Conservation (phyloP, 257 asterid species). For the Parsonsia alboflavescens region DNA sequence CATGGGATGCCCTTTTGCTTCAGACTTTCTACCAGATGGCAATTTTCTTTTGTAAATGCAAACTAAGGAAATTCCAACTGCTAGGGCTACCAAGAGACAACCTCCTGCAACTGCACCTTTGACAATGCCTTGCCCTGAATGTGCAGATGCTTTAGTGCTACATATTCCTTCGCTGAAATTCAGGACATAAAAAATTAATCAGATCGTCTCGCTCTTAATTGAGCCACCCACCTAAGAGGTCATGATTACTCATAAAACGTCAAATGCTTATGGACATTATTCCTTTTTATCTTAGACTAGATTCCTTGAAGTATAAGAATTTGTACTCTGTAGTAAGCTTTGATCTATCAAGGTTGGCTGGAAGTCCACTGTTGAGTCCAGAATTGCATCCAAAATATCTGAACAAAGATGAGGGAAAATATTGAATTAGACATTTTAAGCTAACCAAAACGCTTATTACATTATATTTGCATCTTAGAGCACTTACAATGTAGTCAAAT, state of each 20-base stretch:
- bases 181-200: slow-evolving; percentile 17
- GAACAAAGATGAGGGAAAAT: slow-evolving; percentile 13
- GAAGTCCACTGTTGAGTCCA: slow-evolving; percentile 26
- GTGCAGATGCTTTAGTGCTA: slow-evolving; percentile 27
- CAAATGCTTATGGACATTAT: slow-evolving; percentile 1
- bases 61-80: slow-evolving; percentile 32
- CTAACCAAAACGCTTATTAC: not conserved
- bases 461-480: not conserved
- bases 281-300: slow-evolving; percentile 2
- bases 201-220: slow-evolving; percentile 8
- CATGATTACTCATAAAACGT: not conserved
- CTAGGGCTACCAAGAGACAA: slow-evolving; percentile 32
- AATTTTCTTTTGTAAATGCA: slow-evolving; percentile 35
- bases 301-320: slow-evolving; percentile 15
- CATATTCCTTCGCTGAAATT: slow-evolving; percentile 47
- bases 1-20: slow-evolving; percentile 40
- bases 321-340: slow-evolving; percentile 59
- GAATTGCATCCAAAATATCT: slow-evolving; percentile 61
- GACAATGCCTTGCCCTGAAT: slow-evolving; percentile 28
- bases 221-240: not conserved
- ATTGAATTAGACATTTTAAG: not conserved
- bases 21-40: slow-evolving; percentile 23
- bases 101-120: slow-evolving; percentile 48
- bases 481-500: slow-evolving; percentile 50
- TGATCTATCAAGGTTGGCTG: slow-evolving; percentile 30